These are phyloP conservation scores for Chaetomium cochliodes DNA, from an alignment of 495 filamentous ascomycete genomes.

Conservation along the genomic window DNA sequence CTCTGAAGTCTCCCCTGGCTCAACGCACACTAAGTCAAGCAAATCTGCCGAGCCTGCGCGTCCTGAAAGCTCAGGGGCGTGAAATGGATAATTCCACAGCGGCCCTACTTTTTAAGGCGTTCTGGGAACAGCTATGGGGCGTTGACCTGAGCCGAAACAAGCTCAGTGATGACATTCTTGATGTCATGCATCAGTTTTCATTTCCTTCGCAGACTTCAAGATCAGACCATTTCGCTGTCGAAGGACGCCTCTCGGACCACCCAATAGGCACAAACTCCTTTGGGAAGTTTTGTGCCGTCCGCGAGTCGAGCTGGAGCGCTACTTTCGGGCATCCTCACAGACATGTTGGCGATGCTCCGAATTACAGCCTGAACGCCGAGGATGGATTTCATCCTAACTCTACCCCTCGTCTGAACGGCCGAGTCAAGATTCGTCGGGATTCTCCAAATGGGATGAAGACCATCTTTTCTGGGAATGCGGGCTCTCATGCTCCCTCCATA, in stretches of 20 bases:
- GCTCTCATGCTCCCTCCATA: conserved; percentile 1
- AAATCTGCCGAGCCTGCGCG: conserved; percentile 40
- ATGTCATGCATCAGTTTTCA: conserved; percentile 26
- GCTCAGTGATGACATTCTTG: conserved; percentile 37
- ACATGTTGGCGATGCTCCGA: conserved; percentile 43
- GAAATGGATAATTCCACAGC: conserved; percentile 40
- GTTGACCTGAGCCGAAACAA: conserved; percentile 48
- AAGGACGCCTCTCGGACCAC: conserved; percentile 35
- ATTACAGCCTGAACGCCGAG: conserved; percentile 27
- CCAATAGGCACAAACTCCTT: conserved; percentile 27
- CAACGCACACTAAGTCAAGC: conserved; percentile 32
- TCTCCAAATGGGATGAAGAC: conserved; percentile 35
- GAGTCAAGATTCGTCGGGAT: conserved; percentile 31
- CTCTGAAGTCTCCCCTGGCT: conserved; percentile 28
- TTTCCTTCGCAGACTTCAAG: conserved; percentile 27
- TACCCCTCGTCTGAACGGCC: conserved; percentile 38
- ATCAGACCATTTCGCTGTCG: conserved; percentile 29
- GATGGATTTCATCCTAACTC: conserved; percentile 19
- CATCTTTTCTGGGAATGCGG: conserved; percentile 27
- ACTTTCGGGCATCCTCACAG: conserved; percentile 38
- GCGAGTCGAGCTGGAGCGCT: conserved; percentile 40
- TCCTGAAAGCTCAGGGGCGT: conserved; percentile 41
- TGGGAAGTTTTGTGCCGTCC: conserved; percentile 39
- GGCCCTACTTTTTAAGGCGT: conserved; percentile 31
- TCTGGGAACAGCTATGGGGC: conserved; percentile 45